Percentiles rank a stretch among this genome's conserved stretches.
Conservation (phyloP, 2,329 filamentous ascomycete genomes). For the Colletotrichum sp. region DNA sequence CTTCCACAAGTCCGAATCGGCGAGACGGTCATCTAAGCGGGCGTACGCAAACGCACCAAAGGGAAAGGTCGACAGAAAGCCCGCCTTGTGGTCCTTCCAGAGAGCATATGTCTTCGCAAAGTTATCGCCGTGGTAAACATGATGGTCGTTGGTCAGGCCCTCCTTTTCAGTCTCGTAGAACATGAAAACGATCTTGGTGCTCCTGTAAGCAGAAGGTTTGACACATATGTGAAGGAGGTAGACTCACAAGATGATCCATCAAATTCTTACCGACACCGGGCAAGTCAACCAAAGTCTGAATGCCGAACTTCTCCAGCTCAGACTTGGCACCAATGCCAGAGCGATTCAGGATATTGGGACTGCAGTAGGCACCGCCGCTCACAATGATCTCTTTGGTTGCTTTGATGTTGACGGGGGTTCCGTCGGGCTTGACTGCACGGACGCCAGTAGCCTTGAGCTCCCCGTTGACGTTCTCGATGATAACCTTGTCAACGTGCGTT, state of each 20-base stretch:
- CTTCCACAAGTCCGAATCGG: conserved; percentile 59
- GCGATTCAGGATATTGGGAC: conserved; percentile 55
- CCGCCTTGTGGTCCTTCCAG: conserved; percentile 63
- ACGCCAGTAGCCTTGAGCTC: conserved; percentile 51
- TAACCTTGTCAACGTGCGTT: conserved; percentile 56
- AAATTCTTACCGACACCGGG: conserved; percentile 57
- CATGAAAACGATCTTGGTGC: conserved; percentile 56
- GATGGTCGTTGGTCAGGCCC: conserved; percentile 58
- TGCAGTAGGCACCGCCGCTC: conserved; percentile 54
- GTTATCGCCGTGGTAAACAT: conserved; percentile 57
- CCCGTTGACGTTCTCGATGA: conserved; percentile 38
- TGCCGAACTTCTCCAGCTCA: conserved; percentile 44
- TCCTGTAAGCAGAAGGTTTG: not conserved
- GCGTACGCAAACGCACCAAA: conserved; percentile 68
- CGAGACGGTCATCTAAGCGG: conserved; percentile 64
- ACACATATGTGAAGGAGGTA: not conserved
- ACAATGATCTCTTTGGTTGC: conserved; percentile 45
- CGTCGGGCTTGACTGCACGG: conserved; percentile 39
- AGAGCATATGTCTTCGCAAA: conserved; percentile 54
- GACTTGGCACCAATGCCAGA: conserved; percentile 54
- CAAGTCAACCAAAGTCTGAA: conserved; percentile 44
- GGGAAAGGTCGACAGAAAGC: conserved; percentile 64
- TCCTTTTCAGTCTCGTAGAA: conserved; percentile 63
- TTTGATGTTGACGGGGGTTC: conserved; percentile 35
- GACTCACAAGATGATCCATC: conserved; percentile 50